phyloP scores from a whole-genome alignment of 106 monocot species.

The Acorus calamus region DNA sequence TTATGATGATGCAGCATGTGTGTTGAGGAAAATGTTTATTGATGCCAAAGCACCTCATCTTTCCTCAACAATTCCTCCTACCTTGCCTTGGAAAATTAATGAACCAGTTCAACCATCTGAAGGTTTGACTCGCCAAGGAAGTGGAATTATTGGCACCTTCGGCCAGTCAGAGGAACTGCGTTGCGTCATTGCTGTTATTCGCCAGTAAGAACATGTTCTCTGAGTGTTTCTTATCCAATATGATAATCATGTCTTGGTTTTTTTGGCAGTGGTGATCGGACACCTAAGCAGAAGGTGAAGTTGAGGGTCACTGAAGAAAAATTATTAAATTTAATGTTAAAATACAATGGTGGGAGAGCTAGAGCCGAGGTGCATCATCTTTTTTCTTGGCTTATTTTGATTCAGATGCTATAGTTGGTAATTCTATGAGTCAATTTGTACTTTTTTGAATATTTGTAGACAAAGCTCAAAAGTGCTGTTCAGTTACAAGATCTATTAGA shows the following conservation, averaged over 20 bases:
- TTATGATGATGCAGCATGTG: constrained; percentile 97
- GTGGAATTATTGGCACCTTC: constrained; percentile 87
- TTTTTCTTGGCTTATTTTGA: background rate
- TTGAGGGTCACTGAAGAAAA: constrained; percentile 97
- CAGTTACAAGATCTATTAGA: constrained; percentile 96
- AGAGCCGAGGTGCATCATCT: constrained; percentile 65
- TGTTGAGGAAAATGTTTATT: constrained; percentile 90
- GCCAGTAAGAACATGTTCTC: constrained; percentile 53
- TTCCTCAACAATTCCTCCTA: constrained; percentile 82
- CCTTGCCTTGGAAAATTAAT: constrained; percentile 89
- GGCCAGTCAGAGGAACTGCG: constrained; percentile 95
- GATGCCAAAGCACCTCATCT: constrained; percentile 99
- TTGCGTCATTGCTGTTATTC: constrained; percentile 92
- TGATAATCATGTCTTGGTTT: constrained; percentile 4
- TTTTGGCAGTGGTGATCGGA: constrained; percentile 80
- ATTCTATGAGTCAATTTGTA: background rate
- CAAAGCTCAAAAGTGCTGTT: constrained; percentile 99
- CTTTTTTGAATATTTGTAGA: constrained; percentile 33
- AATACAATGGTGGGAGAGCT: constrained; percentile 88
- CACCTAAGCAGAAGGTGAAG: constrained; percentile 99
- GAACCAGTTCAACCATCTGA: constrained; percentile 68
- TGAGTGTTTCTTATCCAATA: background rate
- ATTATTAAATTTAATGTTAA: constrained; percentile 87
- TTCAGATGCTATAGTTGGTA: background rate
- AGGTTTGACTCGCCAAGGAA: constrained; percentile 80